Evolutionary conservation across 1,284 basidiomycete genomes (phyloP).

Genomic region (Sanghuangporus sanghuang): DNA sequence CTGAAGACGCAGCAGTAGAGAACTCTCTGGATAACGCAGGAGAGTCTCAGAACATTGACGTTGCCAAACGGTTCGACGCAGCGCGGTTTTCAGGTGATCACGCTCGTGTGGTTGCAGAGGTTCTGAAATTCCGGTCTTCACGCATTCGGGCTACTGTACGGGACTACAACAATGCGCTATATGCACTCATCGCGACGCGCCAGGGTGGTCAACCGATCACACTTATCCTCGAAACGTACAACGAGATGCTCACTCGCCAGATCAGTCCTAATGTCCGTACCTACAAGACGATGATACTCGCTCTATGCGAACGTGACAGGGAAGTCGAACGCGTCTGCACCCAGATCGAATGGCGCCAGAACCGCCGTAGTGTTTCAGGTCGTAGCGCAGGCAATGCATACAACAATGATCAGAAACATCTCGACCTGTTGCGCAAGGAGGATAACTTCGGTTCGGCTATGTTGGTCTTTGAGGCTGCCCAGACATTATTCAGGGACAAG

Average conservation of each 20-base stretch:
- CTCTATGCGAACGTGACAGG: conserved; percentile 67
- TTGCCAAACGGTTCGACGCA: conserved; percentile 13
- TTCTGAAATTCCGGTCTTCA: conserved; percentile 20
- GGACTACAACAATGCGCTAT: conserved; percentile 67
- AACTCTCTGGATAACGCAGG: conserved; percentile 9
- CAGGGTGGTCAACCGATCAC: conserved; percentile 50
- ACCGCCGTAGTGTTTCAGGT: conserved; percentile 28
- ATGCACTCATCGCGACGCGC: conserved; percentile 49
- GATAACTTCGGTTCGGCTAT: conserved; percentile 70
- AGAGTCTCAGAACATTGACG: background rate
- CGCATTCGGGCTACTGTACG: conserved; percentile 24
- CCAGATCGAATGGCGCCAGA: conserved; percentile 34
- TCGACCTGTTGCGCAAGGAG: conserved; percentile 48
- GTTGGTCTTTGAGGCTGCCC: conserved; percentile 63
- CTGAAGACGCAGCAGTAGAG: background rate
- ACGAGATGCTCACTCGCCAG: conserved; percentile 64
- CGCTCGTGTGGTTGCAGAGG: conserved; percentile 17
- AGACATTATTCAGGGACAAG: conserved; percentile 30
- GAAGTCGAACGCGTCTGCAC: conserved; percentile 55
- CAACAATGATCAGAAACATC: conserved; percentile 30
- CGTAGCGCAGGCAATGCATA: conserved; percentile 23
- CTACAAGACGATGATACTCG: conserved; percentile 64
- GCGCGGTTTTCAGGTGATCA: conserved; percentile 15
- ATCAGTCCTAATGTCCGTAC: conserved; percentile 65
- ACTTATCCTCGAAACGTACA: conserved; percentile 67